Evolutionary conservation across 306 rosid genomes (phyloP).

Genomic region (Begonia masoniana): DNA sequence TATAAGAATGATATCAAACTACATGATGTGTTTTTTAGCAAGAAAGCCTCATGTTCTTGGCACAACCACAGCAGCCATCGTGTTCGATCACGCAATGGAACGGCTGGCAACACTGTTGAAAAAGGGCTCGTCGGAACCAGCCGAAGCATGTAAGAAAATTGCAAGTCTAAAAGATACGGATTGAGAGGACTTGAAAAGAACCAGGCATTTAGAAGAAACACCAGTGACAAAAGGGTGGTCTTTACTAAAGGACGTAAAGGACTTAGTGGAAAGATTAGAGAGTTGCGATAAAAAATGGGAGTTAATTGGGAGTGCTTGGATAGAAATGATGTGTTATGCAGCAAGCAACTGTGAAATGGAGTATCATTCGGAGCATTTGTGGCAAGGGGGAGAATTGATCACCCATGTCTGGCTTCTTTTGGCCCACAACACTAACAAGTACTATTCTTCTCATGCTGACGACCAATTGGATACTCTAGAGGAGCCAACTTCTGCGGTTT

Average conservation of each 20-base stretch:
- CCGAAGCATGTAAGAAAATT: too few species aligned
- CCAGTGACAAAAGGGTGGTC: conserved; percentile 46
- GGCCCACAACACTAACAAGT: conserved; percentile 44
- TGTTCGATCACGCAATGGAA: conserved; percentile 30
- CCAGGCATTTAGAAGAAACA: too few species aligned
- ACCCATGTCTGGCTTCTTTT: conserved; percentile 61
- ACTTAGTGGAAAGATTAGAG: conserved; percentile 29
- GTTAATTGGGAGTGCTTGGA: conserved; percentile 52
- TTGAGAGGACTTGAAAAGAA: too few species aligned
- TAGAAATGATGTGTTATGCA: conserved; percentile 61
- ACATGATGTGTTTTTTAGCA: conserved; percentile 58
- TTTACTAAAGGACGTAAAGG: conserved; percentile 31
- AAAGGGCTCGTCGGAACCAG: too few species aligned
- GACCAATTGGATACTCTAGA: too few species aligned
- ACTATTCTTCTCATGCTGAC: too few species aligned
- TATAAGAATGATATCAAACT: conserved; percentile 32
- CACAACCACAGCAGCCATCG: conserved; percentile 27
- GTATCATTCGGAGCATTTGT: conserved; percentile 54
- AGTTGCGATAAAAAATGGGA: conserved; percentile 20
- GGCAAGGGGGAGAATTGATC: conserved; percentile 61
- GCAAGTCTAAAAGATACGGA: conserved; percentile 3
- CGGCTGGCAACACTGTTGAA: conserved; percentile 16
- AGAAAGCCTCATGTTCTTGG: conserved; percentile 33
- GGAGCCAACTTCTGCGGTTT: too few species aligned
- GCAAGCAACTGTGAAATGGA: conserved; percentile 42